These are phyloP conservation scores for Fusarium concolor DNA, from an alignment of 2,329 filamentous ascomycete genomes.

Conservation along the genomic window DNA sequence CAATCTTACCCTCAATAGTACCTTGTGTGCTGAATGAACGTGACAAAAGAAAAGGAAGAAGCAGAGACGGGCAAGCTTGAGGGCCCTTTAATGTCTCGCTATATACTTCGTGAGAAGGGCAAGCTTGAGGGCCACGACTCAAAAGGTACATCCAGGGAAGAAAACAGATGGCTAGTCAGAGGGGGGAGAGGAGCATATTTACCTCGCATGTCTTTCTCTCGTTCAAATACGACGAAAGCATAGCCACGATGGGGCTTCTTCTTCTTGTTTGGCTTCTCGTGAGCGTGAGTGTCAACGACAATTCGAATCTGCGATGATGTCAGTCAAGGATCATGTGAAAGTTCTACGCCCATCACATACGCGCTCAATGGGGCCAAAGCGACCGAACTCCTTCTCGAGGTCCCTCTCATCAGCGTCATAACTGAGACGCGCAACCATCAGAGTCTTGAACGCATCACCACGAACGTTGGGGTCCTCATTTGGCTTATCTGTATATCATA, in stretches of 20 bases:
- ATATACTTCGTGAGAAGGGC: constrained; percentile 54
- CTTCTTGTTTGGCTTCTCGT: constrained; percentile 78
- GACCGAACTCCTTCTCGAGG: constrained; percentile 90
- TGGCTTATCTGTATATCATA: constrained; percentile 74
- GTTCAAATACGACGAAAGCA: constrained; percentile 96
- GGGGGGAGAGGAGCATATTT: constrained; percentile 61
- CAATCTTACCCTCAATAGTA: constrained; percentile 66
- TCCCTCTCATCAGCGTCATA: constrained; percentile 92
- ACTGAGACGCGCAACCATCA: constrained; percentile 90
- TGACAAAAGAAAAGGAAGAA: constrained; percentile 46
- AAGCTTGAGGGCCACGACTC: constrained; percentile 59
- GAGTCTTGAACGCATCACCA: constrained; percentile 93
- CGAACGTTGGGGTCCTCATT: constrained; percentile 87
- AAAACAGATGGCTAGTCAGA: constrained; percentile 43
- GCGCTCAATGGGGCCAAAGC: constrained; percentile 93
- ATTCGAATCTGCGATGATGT: constrained; percentile 79
- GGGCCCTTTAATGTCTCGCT: constrained; percentile 62
- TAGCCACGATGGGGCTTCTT: constrained; percentile 89
- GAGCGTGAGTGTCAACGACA: constrained; percentile 78
- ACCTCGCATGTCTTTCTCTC: constrained; percentile 99
- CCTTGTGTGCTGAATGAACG: constrained; percentile 38
- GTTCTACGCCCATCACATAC: constrained; percentile 60
- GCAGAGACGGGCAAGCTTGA: constrained; percentile 68
- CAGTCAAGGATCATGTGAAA: constrained; percentile 11
- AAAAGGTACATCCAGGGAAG: constrained; percentile 43